Conservation (phyloP, 768 basidiomycete genomes). For the Rhodotorula toruloides region DNA sequence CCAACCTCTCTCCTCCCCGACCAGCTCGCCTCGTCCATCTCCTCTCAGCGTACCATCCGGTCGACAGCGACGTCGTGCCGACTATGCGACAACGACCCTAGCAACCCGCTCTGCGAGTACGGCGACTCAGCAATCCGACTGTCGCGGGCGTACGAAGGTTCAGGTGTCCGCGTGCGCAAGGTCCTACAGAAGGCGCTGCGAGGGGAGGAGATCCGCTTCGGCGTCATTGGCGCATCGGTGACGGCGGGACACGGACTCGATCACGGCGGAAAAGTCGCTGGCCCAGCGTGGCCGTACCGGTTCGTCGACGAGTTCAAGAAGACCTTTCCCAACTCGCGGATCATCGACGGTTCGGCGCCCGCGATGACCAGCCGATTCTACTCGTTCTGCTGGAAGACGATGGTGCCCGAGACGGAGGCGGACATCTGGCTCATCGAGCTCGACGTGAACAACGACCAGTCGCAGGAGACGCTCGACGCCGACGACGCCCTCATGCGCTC, state of each 20-base stretch:
- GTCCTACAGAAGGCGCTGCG: constrained; percentile 37
- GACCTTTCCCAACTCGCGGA: constrained; percentile 7
- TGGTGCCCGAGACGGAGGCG: background rate
- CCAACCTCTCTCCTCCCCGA: background rate
- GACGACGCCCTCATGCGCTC: constrained; percentile 35
- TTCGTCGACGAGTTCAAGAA: constrained; percentile 5
- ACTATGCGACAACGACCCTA: constrained; percentile 1
- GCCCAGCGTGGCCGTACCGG: background rate
- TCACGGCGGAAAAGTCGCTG: background rate
- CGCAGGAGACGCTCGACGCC: constrained; percentile 3
- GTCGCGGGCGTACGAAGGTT: constrained; percentile 34
- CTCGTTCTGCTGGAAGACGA: constrained; percentile 1
- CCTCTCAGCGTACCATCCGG: background rate
- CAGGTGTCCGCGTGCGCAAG: constrained; percentile 27
- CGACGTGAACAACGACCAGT: constrained; percentile 7
- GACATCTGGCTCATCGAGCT: constrained; percentile 29
- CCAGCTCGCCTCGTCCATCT: background rate
- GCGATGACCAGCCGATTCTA: constrained; percentile 23
- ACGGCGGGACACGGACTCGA: constrained; percentile 17
- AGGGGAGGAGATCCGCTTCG: constrained; percentile 36
- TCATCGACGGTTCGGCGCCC: constrained; percentile 3
- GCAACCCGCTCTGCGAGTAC: constrained; percentile 36
- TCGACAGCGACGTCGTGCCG: constrained; percentile 1
- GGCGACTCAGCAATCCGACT: constrained; percentile 32
- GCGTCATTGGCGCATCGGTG: constrained; percentile 37